Base-by-base conservation (phyloP, 768 basidiomycete genomes). In the Pleurotus tuoliensis region DNA sequence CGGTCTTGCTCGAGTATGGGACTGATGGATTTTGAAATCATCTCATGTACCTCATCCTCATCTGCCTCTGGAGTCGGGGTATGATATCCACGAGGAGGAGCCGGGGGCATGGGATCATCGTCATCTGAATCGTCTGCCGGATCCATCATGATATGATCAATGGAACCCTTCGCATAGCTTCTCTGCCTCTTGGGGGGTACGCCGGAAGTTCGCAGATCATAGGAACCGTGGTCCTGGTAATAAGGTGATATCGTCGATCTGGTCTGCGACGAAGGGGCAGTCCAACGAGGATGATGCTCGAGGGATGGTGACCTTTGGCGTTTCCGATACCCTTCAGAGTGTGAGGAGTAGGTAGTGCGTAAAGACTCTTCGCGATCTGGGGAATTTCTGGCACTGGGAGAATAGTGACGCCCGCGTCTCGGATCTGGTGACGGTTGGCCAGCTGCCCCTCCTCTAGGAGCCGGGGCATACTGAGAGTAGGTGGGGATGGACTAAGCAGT, bases 1-100 rank as follows among this genome's bases (percentile, higher is more conserved):
- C 67, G 61, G 56, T 84, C 78, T 27, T 76, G 67, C 57, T 75
- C 71, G 11, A 87, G 64, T 12, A 73, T 57, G 6, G 66, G 51
- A 45, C 76, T 72, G n/a, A 84, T 74, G 56, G 76, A 76, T 47
- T 69, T 68, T 13, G 67, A 65, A 45, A 86, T 73, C 27, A 69
- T 66, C 15, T 74, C 72, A 57, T 80, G 71, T 41, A 74, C 63
- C 48, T 76, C 69, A 18, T 76, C 76, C 22, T 63, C 66, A 3
- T 72, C 68, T 37, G 73, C 76, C 24, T 71, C 70, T 5, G 66
- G 58, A 27, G 59, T 57, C 5, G 71, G 71, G 13, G 73, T 70
- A 24, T 70, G 66, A 34, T 69, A 69, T 38, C 61, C 61, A 45
- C 65, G 55, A 13, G 55, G 57, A 13, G 56, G 56, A 43, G 58